These are phyloP conservation scores for Chytriomyces sp. DNA, from an alignment of 192 early-diverging fungal genomes.

Conservation along the genomic window DNA sequence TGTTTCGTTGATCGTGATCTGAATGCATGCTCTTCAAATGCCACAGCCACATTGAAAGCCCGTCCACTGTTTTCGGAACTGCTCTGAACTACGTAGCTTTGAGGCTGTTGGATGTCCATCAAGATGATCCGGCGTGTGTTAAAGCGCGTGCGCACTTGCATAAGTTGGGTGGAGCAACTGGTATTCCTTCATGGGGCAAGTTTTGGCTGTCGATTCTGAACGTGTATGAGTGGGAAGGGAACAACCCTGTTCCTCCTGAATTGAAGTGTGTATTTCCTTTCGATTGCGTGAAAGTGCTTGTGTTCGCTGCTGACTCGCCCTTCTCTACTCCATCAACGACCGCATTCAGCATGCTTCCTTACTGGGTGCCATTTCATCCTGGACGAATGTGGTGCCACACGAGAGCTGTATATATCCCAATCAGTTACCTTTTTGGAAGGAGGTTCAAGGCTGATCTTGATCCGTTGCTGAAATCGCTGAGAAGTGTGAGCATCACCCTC, in stretches of 20 bases:
- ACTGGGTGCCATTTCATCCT: conserved; percentile 81
- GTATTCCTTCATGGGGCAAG: conserved; percentile 95
- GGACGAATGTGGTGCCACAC: conserved; percentile 95
- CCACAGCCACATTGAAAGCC: conserved; percentile 83
- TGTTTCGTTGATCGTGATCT: neutral
- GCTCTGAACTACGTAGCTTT: conserved; percentile 91
- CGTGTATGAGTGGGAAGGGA: conserved; percentile 94
- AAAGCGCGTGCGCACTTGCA: conserved; percentile 84
- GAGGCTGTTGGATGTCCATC: conserved; percentile 82
- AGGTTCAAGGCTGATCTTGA: conserved; percentile 63
- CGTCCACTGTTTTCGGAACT: conserved; percentile 95
- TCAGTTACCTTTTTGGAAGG: conserved; percentile 89
- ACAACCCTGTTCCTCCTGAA: conserved; percentile 96
- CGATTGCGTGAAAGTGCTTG: conserved; percentile 1
- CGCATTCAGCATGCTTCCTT: conserved; percentile 71
- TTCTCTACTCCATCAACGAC: conserved; percentile 7
- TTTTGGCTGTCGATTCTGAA: conserved; percentile 94
- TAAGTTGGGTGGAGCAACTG: conserved; percentile 81
- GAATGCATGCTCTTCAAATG: neutral
- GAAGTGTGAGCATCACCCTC: conserved; percentile 48
- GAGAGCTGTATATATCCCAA: conserved; percentile 91
- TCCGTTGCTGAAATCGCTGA: conserved; percentile 75
- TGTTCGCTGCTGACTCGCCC: neutral
- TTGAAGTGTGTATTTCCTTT: conserved; percentile 64
- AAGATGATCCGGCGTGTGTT: conserved; percentile 86